phyloP scores from a whole-genome alignment of 169 alveolate genomes.

The Cryptosporidium sp. region DNA sequence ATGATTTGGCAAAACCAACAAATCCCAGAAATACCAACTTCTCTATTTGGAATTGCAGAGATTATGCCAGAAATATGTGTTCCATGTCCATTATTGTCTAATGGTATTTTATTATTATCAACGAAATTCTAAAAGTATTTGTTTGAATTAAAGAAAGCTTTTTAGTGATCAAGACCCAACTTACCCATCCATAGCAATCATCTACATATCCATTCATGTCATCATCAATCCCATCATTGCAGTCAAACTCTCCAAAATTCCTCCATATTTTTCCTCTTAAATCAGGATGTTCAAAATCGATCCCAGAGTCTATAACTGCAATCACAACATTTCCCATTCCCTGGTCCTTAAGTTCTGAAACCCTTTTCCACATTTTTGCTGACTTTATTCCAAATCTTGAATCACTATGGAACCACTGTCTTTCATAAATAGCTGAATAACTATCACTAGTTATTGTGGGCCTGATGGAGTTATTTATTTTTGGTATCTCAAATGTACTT shows the following conservation, averaged over 20 bases:
- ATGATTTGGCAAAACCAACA: conserved; percentile 82
- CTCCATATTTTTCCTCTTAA: conserved; percentile 80
- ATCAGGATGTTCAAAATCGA: conserved; percentile 82
- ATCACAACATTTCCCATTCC: conserved; percentile 69
- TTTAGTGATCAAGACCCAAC: neutral
- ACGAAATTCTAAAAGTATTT: conserved; percentile 77
- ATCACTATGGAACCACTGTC: conserved; percentile 70
- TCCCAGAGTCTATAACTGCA: conserved; percentile 83
- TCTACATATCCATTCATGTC: conserved; percentile 82
- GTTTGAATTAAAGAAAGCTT: neutral
- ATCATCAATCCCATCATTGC: conserved; percentile 79
- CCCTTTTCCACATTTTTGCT: conserved; percentile 65
- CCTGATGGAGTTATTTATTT: conserved; percentile 4
- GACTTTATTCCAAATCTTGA: conserved; percentile 56
- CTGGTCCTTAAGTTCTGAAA: conserved; percentile 39
- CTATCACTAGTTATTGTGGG: neutral
- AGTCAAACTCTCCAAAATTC: conserved; percentile 80
- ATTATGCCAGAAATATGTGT: conserved; percentile 84
- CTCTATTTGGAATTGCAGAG: conserved; percentile 81
- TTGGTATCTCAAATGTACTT: neutral
- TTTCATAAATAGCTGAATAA: conserved; percentile 29
- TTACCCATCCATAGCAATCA: conserved; percentile 84
- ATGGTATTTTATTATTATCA: conserved; percentile 79
- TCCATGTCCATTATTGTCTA: conserved; percentile 84
- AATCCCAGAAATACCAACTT: conserved; percentile 81